Evolutionary conservation across 1,284 basidiomycete genomes (phyloP).

Genomic region (Melanopsichium pennsylvanicum): DNA sequence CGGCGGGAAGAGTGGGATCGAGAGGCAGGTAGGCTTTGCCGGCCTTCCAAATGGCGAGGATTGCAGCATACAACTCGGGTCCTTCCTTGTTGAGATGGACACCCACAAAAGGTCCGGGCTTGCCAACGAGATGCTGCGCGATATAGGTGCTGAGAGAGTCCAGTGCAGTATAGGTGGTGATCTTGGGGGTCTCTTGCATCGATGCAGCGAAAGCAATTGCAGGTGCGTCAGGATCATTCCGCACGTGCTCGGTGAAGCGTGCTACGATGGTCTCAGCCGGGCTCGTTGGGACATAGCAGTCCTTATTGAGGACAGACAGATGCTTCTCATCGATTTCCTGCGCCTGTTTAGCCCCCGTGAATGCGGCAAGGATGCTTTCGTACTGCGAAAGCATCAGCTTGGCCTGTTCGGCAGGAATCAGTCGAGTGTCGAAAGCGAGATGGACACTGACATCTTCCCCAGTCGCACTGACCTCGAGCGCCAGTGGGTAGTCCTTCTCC

Average conservation of each 20-base stretch:
- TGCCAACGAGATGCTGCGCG: slow-evolving; percentile 29
- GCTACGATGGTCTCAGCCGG: slow-evolving; percentile 40
- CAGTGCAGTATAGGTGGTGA: slow-evolving; percentile 51
- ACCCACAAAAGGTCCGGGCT: slow-evolving; percentile 28
- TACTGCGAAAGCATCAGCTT: slow-evolving; percentile 45
- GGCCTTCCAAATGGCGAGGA: slow-evolving; percentile 62
- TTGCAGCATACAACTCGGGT: slow-evolving; percentile 46
- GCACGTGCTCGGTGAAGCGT: slow-evolving; percentile 37
- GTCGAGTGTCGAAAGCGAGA: slow-evolving; percentile 37
- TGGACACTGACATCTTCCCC: slow-evolving; percentile 33
- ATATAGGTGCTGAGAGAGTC: slow-evolving; percentile 42
- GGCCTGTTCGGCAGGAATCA: slow-evolving; percentile 42
- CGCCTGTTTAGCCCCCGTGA: not conserved
- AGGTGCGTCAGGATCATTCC: slow-evolving; percentile 25
- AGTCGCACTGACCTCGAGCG: slow-evolving; percentile 49
- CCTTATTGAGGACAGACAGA: slow-evolving; percentile 37
- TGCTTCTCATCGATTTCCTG: not conserved
- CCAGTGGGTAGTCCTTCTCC: slow-evolving; percentile 53
- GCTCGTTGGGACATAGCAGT: slow-evolving; percentile 28
- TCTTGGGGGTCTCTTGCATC: slow-evolving; percentile 17
- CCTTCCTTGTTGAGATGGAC: slow-evolving; percentile 55
- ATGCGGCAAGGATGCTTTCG: slow-evolving; percentile 19
- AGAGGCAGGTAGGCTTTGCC: slow-evolving; percentile 60
- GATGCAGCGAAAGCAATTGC: slow-evolving; percentile 47
- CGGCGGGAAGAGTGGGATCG: slow-evolving; percentile 56